Evolutionary conservation across 257 asterid genomes (phyloP).

Genomic region (Rhazya stricta): DNA sequence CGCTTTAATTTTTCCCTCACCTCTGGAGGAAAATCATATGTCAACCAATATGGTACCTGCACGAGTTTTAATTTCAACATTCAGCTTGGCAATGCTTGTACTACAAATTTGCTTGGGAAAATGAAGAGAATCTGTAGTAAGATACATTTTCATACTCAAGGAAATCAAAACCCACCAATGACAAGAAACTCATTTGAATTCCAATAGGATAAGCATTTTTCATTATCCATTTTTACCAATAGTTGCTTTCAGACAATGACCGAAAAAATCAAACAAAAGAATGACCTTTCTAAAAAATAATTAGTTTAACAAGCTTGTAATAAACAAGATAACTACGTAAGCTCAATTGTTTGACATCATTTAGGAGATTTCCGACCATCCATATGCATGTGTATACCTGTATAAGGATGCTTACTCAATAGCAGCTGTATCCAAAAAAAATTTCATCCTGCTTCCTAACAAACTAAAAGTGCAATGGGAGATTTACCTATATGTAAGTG

Average conservation of each 20-base stretch:
- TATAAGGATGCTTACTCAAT: not conserved
- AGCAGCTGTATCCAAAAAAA: not conserved
- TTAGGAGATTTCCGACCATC: not conserved
- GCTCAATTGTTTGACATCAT: not conserved
- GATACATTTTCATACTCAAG: not conserved
- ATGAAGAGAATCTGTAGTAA: not conserved
- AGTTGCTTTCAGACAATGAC: not conserved
- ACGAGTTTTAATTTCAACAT: conserved; percentile 18
- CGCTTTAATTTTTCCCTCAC: conserved; percentile 68
- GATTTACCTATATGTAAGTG: not conserved
- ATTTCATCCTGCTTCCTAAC: not conserved
- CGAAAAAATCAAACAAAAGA: not conserved
- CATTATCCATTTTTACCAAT: not conserved
- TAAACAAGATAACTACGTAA: not conserved
- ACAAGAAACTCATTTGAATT: not conserved
- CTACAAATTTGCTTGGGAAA: conserved; percentile 9
- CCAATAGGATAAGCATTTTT: not conserved
- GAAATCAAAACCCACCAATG: not conserved
- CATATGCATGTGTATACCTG: not conserved
- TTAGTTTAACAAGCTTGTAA: not conserved
- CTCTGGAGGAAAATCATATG: conserved; percentile 89
- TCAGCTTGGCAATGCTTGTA: conserved; percentile 12
- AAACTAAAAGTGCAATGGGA: not conserved
- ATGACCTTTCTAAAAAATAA: not conserved
- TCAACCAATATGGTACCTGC: conserved; percentile 90